Base-by-base conservation (phyloP, 2,329 filamentous ascomycete species). In the Fusarium begoniae region DNA sequence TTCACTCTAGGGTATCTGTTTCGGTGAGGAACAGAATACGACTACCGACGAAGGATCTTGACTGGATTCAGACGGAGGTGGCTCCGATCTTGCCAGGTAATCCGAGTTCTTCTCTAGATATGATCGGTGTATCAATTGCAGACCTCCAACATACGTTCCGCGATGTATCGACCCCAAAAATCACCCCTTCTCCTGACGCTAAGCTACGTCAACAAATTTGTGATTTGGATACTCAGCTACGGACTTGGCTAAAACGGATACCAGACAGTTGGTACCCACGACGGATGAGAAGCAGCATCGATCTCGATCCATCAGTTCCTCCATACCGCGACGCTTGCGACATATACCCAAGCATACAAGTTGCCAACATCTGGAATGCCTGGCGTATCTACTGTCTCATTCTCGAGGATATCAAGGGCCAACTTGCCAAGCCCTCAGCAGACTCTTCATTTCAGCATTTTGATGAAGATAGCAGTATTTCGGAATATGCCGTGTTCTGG, bases 341-440 rank as follows among this genome's bases (percentile, higher is more conserved):
- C 15, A n/a, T 73, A 0, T 75, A 75, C 18, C 72, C 63, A 2
- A 73, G 65, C 24, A 44, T 73, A 9, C 73, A 75, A 6, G 67
- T 75, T 17, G 69, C 72, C 1, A 75, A 68, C 8, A 75, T 75
- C 4, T 75, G 73, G 73, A 75, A 63, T 18, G n/a, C 60, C 0
- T 75, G 66, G 72, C 72, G 73, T 3, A 58, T 74, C 0, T 73
- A 75, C 24, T 13, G 53, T 12, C 32, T 75, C 5, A 48, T 70
- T 2, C 22, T 73, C 1, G 47, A 53, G 5, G 7, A 62, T 22
- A 43, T 48, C 11, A 75, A 65, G 10, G 4, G 11, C 10, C 20
- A 18, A 41, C 37, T 45, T 38, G 0, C 26, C 0, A 24, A 56
- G 14, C 3, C 6, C 4, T 7, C 12, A 7, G 2, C 3, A 5